Conservation (phyloP, 495 filamentous ascomycete genomes). For the Friedmanniomyces simplex region DNA sequence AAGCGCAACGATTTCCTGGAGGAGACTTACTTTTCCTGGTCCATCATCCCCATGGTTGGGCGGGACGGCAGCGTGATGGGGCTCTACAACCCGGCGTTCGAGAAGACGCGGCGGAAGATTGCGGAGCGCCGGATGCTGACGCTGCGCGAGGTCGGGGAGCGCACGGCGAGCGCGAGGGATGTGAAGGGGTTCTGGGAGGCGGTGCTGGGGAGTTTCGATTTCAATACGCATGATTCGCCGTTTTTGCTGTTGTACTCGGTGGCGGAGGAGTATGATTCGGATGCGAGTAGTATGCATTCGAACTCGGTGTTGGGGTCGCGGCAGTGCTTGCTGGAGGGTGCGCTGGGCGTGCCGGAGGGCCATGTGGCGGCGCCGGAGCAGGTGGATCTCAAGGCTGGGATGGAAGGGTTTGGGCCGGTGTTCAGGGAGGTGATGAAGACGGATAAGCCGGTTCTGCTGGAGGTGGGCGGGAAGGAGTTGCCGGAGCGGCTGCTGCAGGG, state of each 20-base stretch:
- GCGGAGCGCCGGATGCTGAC: constrained; percentile 57
- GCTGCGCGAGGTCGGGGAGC: constrained; percentile 58
- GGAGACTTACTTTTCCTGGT: constrained; percentile 62
- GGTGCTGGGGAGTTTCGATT: constrained; percentile 46
- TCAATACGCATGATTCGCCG: constrained; percentile 52
- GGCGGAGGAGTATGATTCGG: constrained; percentile 47
- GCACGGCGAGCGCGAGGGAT: constrained; percentile 54
- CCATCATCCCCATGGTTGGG: constrained; percentile 54
- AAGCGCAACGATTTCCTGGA: constrained; percentile 50
- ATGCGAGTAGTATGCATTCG: constrained; percentile 51
- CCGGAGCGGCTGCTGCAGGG: constrained; percentile 48
- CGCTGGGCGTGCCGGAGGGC: constrained; percentile 49
- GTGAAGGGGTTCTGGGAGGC: constrained; percentile 52
- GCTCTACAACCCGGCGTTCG: constrained; percentile 60
- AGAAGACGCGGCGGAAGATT: constrained; percentile 55
- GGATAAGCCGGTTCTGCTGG: constrained; percentile 47
- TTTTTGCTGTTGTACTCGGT: constrained; percentile 57
- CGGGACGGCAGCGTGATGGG: constrained; percentile 52
- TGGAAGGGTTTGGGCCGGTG: constrained; percentile 53
- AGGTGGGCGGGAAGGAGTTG: constrained; percentile 46
- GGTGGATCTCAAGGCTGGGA: constrained; percentile 50
- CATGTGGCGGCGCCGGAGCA: constrained; percentile 42
- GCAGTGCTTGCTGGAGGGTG: constrained; percentile 49
- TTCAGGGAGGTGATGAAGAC: constrained; percentile 58
- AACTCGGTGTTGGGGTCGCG: constrained; percentile 44